Percentiles rank a stretch among this genome's conserved stretches.
These are phyloP conservation scores for Globisporangium orthogonon DNA, from an alignment of 352 stramenopile species.

Conservation along the genomic window DNA sequence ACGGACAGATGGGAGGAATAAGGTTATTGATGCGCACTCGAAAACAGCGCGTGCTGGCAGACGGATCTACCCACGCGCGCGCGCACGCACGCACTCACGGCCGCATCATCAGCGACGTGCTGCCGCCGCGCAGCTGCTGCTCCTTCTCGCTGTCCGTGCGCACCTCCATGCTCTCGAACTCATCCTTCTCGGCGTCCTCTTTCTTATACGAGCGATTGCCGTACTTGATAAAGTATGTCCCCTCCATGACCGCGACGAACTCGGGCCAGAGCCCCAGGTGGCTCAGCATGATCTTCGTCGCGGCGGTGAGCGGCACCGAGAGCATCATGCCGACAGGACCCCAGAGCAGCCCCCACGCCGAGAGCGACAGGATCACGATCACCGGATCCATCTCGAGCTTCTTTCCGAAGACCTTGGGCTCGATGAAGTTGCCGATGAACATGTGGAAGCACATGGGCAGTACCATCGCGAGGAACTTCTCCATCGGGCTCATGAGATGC, in stretches of 20 bases:
- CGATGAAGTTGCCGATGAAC: constrained; percentile 87
- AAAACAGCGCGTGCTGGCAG: too few species aligned
- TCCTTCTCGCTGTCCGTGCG: constrained; percentile 45
- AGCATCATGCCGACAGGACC: constrained; percentile 88
- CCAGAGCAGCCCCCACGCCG: constrained; percentile 83
- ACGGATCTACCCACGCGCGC: too few species aligned
- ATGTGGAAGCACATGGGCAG: constrained; percentile 87
- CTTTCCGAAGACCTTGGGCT: constrained; percentile 82
- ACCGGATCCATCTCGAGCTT: constrained; percentile 85
- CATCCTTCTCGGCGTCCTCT: constrained; percentile 49
- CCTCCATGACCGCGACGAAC: constrained; percentile 82
- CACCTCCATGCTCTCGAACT: constrained; percentile 77
- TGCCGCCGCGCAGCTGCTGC: constrained; percentile 6
- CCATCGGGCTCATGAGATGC: constrained; percentile 84
- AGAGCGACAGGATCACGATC: constrained; percentile 84
- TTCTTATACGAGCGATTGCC: constrained; percentile 74
- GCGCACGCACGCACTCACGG: constrained; percentile 3
- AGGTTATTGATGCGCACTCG: not conserved
- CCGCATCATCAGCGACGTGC: constrained; percentile 23
- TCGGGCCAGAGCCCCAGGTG: constrained; percentile 84
- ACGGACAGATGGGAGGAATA: not conserved
- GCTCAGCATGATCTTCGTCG: constrained; percentile 85
- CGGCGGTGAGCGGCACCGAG: constrained; percentile 77
- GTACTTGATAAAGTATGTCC: constrained; percentile 81
- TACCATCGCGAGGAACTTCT: constrained; percentile 83